phyloP scores from a whole-genome alignment of 805 yeast genomes.

The Candida michaelii region DNA sequence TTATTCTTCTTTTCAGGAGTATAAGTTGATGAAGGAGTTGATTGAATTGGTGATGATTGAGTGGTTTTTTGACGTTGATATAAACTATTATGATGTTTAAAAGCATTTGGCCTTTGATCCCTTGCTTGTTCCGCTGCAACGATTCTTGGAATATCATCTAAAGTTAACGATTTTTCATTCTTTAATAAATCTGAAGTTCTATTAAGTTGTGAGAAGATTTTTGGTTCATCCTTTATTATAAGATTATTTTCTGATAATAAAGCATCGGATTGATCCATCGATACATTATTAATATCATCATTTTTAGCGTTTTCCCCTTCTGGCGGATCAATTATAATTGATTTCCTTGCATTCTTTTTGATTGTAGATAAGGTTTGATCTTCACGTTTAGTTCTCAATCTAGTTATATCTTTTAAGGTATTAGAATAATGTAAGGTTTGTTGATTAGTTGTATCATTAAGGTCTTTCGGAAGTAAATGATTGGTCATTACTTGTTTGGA shows the following conservation, averaged over 20 bases:
- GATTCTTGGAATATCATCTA: conserved; percentile 95
- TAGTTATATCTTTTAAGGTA: conserved; percentile 65
- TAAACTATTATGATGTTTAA: conserved; percentile 67
- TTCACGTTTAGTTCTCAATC: conserved; percentile 72
- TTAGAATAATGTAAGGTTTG: conserved; percentile 14
- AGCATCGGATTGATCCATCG: conserved; percentile 17
- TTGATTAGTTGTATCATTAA: conserved; percentile 3
- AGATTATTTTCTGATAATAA: conserved; percentile 28
- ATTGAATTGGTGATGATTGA: conserved; percentile 7
- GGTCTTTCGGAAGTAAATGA: conserved; percentile 7
- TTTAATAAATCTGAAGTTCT: conserved; percentile 69
- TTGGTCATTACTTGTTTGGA: conserved; percentile 58
- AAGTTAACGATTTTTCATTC: conserved; percentile 80
- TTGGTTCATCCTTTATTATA: conserved; percentile 39
- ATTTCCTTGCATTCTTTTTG: conserved; percentile 62
- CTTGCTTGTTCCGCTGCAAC: conserved; percentile 97
- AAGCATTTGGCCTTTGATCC: conserved; percentile 89
- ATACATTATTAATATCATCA: conserved; percentile 13
- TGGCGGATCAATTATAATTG: conserved; percentile 66
- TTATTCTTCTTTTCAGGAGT: conserved; percentile 19
- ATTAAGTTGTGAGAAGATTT: conserved; percentile 43
- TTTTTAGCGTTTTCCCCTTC: conserved; percentile 43
- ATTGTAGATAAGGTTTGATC: conserved; percentile 57
- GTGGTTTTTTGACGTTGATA: conserved; percentile 28
- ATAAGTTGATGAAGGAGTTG: conserved; percentile 2